These are phyloP conservation scores for Zygosaccharomyces sapae DNA, from an alignment of 1,139 yeast genomes.

Conservation along the genomic window DNA sequence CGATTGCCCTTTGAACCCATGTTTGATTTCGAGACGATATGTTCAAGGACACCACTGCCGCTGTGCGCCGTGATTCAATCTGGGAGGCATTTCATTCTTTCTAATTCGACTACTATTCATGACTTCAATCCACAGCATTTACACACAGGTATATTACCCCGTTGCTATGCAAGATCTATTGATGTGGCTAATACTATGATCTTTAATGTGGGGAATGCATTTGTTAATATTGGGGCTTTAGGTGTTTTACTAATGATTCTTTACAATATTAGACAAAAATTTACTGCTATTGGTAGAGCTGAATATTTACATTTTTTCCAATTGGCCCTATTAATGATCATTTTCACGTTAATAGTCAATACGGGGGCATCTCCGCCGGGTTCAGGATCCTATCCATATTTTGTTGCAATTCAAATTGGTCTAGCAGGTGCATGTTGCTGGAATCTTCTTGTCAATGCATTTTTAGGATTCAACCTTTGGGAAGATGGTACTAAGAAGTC, in stretches of 20 bases:
- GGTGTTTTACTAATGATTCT: slow-evolving; percentile 62
- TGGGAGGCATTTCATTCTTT: slow-evolving; percentile 25
- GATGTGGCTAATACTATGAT: slow-evolving; percentile 87
- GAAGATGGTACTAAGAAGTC: slow-evolving; percentile 81
- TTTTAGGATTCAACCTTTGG: slow-evolving; percentile 84
- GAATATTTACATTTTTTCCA: slow-evolving; percentile 79
- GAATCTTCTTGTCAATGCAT: slow-evolving; percentile 65
- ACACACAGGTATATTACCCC: slow-evolving; percentile 58
- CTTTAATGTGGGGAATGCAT: slow-evolving; percentile 85
- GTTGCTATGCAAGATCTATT: slow-evolving; percentile 81
- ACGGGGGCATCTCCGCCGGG: slow-evolving; percentile 93
- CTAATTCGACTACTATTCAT: slow-evolving; percentile 24
- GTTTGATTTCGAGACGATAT: slow-evolving; percentile 55
- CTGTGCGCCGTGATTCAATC: slow-evolving; percentile 48
- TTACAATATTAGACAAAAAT: slow-evolving; percentile 76
- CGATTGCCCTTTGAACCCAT: background rate
- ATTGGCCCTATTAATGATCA: slow-evolving; percentile 52
- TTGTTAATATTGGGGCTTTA: slow-evolving; percentile 74
- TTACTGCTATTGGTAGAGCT: slow-evolving; percentile 88
- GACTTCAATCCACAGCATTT: slow-evolving; percentile 26
- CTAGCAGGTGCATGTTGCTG: slow-evolving; percentile 66
- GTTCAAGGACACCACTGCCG: slow-evolving; percentile 70
- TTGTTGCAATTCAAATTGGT: slow-evolving; percentile 79
- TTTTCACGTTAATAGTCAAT: slow-evolving; percentile 72
- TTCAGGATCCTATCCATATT: slow-evolving; percentile 66